Evolutionary conservation across 2,329 filamentous ascomycete species (phyloP), one percentile per base, ranked within the genome.

Genomic region (Fusarium incarnatum): DNA sequence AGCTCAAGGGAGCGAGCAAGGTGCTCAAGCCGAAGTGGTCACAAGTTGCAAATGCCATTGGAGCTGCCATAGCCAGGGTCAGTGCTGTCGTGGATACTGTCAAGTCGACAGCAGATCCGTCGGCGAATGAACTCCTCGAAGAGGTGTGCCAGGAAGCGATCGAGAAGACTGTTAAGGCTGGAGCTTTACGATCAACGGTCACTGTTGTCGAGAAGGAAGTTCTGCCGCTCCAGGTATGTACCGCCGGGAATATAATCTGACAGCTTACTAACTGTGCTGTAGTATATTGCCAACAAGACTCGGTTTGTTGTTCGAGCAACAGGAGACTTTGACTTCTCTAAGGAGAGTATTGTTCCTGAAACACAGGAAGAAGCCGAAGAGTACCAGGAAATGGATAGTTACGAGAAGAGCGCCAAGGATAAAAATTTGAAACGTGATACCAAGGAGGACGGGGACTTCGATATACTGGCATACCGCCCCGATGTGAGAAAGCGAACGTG

Each of bases 41-140:
- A 3, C 84, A 83, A 5, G 87, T 91, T 3, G 89, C 89, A 11
- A 91, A 91, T 72, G 89, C 89, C 0, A 88, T 91, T 12, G 89
- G 89, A 3, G 89, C 88, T 11, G 88, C 89, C 1, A 89, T 88
- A 60, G 87, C 88, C 2, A 80, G 86, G 41, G 87, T 91, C 4
- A 88, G 86, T 61, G 84, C 85, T 2, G 83, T 85, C 0, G 80
- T 86, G 12, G 85, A 87, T 61, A 83, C 82, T 0, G 81, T 87
- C 25, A 82, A 85, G 60, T 84, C 83, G 1, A 86, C 84, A 0
- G 84, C 83, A 56, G 76, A 76, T 1, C 79, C 79, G 63, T 77
- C 81, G 7, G 76, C 77, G 1, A 68, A 78, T n/a, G 76, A 82
- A 37, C 68, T 82, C 0, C 72, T 83, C 1, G 77, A 80, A 7